phyloP scores from a whole-genome alignment of 1,139 yeast genomes.

The Geotrichum candidum region DNA sequence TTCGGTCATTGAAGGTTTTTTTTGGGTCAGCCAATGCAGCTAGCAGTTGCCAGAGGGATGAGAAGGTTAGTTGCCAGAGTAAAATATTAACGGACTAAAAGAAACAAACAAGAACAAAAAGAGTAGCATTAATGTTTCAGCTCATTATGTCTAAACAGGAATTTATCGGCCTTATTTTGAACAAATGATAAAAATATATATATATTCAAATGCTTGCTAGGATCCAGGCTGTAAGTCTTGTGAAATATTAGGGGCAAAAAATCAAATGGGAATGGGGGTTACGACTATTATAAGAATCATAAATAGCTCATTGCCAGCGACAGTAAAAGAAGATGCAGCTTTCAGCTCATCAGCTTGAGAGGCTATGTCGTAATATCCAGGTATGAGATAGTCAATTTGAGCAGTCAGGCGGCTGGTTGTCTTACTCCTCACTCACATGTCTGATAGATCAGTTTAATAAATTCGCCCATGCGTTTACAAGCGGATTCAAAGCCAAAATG shows the following conservation, averaged over 20 bases:
- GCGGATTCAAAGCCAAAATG: neutral
- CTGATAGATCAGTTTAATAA: neutral
- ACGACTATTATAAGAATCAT: too few species aligned
- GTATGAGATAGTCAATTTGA: neutral
- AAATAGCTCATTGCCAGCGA: too few species aligned
- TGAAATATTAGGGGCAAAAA: too few species aligned
- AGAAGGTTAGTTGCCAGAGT: neutral
- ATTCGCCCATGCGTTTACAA: neutral
- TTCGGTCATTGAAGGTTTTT: neutral
- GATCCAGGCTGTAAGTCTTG: neutral
- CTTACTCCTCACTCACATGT: neutral
- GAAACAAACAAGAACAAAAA: too few species aligned
- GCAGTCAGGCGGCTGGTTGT: neutral
- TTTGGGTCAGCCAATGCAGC: neutral
- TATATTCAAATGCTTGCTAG: neutral
- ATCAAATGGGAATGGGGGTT: too few species aligned
- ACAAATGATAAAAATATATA: neutral
- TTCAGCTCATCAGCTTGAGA: neutral
- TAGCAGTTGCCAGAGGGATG: neutral
- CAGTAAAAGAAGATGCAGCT: neutral
- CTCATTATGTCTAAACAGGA: neutral
- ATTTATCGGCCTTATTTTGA: neutral
- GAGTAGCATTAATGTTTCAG: neutral
- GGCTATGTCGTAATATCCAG: neutral
- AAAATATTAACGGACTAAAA: too few species aligned